These are phyloP conservation scores for Blastomyces emzantsi DNA, from an alignment of 2,329 filamentous ascomycete species.

Conservation along the genomic window DNA sequence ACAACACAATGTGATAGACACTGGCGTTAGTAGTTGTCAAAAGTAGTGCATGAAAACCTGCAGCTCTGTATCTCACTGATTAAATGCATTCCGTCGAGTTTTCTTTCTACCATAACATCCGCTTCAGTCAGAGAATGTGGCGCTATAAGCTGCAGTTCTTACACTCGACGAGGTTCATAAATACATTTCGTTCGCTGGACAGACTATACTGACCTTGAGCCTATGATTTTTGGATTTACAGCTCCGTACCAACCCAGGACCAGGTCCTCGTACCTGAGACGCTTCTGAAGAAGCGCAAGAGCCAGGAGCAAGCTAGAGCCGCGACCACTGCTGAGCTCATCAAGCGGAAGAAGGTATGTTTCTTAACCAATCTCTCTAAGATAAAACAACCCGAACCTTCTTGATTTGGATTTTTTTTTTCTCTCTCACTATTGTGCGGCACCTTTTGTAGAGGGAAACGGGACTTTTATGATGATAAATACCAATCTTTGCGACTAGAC, in stretches of 20 bases:
- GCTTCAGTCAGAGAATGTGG: constrained; percentile 76
- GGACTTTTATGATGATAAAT: constrained; percentile 71
- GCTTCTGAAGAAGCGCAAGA: constrained; percentile 99
- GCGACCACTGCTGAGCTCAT: constrained; percentile 68
- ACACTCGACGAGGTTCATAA: constrained; percentile 66
- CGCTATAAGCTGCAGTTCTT: constrained; percentile 82
- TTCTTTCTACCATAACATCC: constrained; percentile 32
- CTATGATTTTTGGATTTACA: constrained; percentile 36
- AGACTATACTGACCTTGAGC: constrained; percentile 63
- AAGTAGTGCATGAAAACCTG: background rate
- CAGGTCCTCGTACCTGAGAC: constrained; percentile 98
- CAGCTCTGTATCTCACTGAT: constrained; percentile 54
- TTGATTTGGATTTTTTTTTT: background rate
- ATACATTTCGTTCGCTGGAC: constrained; percentile 52
- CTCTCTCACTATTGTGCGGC: constrained; percentile 14
- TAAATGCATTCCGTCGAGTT: constrained; percentile 73
- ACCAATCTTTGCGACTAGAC: constrained; percentile 86
- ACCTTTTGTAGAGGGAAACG: constrained; percentile 24
- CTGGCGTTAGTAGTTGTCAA: constrained; percentile 14
- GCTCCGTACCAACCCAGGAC: constrained; percentile 86
- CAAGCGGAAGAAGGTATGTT: constrained; percentile 84
- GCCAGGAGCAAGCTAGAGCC: constrained; percentile 97
- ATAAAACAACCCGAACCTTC: background rate
- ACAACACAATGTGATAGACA: background rate
- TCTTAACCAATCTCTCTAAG: background rate